Conservation (phyloP, 192 early-diverging fungal genomes). For the Linnemannia elongata region DNA sequence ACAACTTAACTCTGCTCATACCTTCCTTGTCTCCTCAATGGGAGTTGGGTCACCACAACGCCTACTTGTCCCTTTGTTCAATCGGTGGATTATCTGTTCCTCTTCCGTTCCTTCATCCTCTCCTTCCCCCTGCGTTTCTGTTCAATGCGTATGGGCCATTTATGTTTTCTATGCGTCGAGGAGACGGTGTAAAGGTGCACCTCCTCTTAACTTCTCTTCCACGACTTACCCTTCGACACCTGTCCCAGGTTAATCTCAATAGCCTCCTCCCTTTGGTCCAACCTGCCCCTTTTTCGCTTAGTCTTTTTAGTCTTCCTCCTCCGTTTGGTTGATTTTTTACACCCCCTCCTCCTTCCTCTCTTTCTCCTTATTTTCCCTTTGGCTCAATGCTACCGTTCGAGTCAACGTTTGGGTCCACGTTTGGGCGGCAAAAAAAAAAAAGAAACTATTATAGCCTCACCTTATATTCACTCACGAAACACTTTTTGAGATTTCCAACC, state of each 20-base stretch:
- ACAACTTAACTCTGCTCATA: background rate
- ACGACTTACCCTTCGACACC: background rate
- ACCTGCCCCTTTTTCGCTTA: background rate
- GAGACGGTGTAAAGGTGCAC: background rate
- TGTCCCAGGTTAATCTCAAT: too few species aligned
- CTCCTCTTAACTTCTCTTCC: background rate
- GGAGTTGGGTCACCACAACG: background rate
- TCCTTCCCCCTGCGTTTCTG: conserved; percentile 2
- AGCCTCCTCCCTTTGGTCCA: background rate
- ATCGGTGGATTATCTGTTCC: background rate
- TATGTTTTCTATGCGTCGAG: background rate
- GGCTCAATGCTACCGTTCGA: background rate
- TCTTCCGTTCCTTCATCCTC: background rate
- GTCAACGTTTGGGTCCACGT: background rate
- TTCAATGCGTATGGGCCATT: background rate
- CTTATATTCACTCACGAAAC: background rate
- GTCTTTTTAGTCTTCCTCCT: background rate
- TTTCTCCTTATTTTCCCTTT: background rate
- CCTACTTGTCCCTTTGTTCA: background rate
- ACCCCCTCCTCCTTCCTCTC: background rate
- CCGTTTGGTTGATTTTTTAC: background rate
- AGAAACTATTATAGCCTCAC: background rate
- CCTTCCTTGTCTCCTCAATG: background rate
- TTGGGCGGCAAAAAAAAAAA: background rate
- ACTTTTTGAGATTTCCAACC: too few species aligned